Base-by-base conservation (phyloP, 257 asterid species). In the Leptodermis oblonga region DNA sequence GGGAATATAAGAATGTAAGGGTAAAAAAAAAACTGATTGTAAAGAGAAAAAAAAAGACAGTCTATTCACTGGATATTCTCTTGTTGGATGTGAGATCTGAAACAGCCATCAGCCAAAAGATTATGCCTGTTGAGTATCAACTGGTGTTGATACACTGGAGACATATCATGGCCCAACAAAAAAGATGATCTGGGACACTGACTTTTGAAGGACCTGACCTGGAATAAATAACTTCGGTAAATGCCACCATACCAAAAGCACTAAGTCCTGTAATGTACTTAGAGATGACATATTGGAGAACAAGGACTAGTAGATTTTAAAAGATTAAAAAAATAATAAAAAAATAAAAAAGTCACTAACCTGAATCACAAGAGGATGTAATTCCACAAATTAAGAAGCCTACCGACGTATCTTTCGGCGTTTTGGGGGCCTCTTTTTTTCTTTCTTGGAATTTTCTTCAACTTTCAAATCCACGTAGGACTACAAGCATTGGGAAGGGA, bases 391-490 rank as follows among this genome's bases (percentile, higher is more conserved):
- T 4, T 15, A 45, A 33, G 37, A 30, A 22, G 4, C 55, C 81
- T 83, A 88, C 71, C 90, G 94, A 20, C 75, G 10, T 76, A 85
- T 88, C 73, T 86, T 88, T 73, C 49, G 49, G 65, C 90, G 94
- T 77, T 86, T 88, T 37, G 89, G 43, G 64, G 92, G 89, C 82
- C 92, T 86, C 63, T 14, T 72, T 28, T 69, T 71, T 73, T 88
- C 89, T 81, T 82, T 90, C 82, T 85, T 80, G 1, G 83, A 77
- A 66, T 82, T 86, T 62, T 85, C 90, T 18, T 76, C 69, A 68
- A 55, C 55, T 82, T 81, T 86, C 39, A 78, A 36, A 67, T 85
- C 89, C 31, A 76, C 76, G 65, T 79, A 83, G 23, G 92, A 88
- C 94, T 88, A 92, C 84, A 74, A 37, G 28, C 58, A 69, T 60